Conservation (phyloP, 768 basidiomycete genomes). For the Wakefieldia striispora region DNA sequence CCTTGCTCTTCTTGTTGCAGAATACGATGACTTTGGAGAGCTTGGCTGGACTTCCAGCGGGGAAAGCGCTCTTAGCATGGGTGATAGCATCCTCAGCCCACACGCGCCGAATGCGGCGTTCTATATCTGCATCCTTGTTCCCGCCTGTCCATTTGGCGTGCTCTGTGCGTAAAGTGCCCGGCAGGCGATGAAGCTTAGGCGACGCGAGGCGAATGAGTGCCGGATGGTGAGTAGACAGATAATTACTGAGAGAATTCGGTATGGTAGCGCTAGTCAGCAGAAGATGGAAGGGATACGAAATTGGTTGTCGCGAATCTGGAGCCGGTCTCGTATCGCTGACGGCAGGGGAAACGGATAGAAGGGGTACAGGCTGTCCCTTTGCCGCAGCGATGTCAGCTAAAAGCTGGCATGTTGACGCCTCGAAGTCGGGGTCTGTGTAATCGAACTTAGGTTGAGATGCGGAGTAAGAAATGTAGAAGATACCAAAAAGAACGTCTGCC, state of each 20-base stretch:
- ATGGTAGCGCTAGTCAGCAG: constrained; percentile 86
- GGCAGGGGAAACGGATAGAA: constrained; percentile 19
- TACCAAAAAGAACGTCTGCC: constrained; percentile 87
- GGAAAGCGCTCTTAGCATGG: constrained; percentile 25
- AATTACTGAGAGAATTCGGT: constrained; percentile 66
- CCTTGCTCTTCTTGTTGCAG: constrained; percentile 73
- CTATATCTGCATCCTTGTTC: constrained; percentile 78
- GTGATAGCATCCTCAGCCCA: constrained; percentile 65
- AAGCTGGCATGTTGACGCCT: constrained; percentile 65
- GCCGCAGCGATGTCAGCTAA: constrained; percentile 69
- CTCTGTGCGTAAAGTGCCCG: constrained; percentile 64
- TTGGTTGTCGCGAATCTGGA: constrained; percentile 10
- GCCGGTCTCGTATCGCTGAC: constrained; percentile 4
- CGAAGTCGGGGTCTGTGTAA: constrained; percentile 73
- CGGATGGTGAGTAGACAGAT: constrained; percentile 64
- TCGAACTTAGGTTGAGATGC: background rate
- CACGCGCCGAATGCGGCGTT: constrained; percentile 65
- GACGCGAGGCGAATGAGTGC: constrained; percentile 71
- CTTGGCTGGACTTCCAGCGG: constrained; percentile 19
- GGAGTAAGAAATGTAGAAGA: constrained; percentile 14
- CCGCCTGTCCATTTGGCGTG: constrained; percentile 77
- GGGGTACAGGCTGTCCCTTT: constrained; percentile 36
- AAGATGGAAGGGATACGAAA: constrained; percentile 74
- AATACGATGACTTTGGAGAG: constrained; percentile 79
- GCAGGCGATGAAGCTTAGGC: constrained; percentile 76